Evolutionary conservation across 139 green algal genomes (phyloP), one percentile per base, ranked within the genome.

Genomic region (Zygnema circumcarinatum): DNA sequence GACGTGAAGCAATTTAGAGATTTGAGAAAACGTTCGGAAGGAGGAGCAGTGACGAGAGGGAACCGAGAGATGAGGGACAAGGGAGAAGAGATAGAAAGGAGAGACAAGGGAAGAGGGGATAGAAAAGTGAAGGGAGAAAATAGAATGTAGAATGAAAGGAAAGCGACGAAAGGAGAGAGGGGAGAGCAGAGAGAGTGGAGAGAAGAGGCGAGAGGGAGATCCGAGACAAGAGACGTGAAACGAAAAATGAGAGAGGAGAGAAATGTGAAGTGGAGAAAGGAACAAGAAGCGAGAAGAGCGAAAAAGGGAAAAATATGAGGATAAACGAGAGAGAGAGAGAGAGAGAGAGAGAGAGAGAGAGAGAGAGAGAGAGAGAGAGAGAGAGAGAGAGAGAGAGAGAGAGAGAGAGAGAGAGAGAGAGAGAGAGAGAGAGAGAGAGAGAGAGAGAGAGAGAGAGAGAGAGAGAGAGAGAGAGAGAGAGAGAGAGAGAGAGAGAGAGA

Each of bases 391-490:
- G 36, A 41, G 69, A 78, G 69, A 78, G 69, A 11, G 69, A 78
- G 69, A 78, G 69, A 41, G 7, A 78, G 36, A 78, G 69, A 16
- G 7, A 40, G 74, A 68, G 74, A n/a, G 53, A 82, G 32, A 35
- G 39, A 3, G 32, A 52, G 36, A 52, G 74, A 36, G 39, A 36
- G n/a, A n/a, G 76, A 36, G 36, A 84, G 33, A 79, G 2, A 75
- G 0, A 38, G 76, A 36, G 76, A 36, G 16, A 84, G 33, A 84
- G 76, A 22, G 33, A 78, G 33, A 72, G 76, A 72, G 38, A 75
- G 31, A 76, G 76, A 75, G 2, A 42, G 2, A 82, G 74, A 62
- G 32, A 82, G 32, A 39, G 76, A 33, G 38, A 76, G 35, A n/a
- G 76, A 52, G 38, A 84, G 38, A 74, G 32, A 1, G 35, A 75